Conservation (phyloP, 2,329 filamentous ascomycete species). For the Calonectria montana region DNA sequence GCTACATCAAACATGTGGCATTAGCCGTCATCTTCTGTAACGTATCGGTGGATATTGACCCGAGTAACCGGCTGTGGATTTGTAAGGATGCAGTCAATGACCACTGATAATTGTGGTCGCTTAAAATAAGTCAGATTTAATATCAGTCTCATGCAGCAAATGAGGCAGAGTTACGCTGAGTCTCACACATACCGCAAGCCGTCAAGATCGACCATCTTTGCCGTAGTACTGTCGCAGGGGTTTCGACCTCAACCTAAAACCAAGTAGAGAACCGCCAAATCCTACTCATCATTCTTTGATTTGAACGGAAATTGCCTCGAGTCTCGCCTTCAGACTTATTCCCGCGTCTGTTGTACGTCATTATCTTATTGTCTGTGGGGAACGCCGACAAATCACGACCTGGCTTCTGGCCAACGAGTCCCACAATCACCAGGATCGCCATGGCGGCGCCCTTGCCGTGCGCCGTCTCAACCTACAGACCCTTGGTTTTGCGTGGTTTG, state of each 20-base stretch:
- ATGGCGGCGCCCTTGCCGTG: not conserved
- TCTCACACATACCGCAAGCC: not conserved
- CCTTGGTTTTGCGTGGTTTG: not conserved
- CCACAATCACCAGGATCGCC: conserved; percentile 2
- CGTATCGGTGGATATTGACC: not conserved
- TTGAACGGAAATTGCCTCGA: not conserved
- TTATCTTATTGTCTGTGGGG: conserved; percentile 7
- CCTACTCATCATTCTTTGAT: not conserved
- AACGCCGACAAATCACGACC: not conserved
- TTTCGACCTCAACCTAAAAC: not conserved
- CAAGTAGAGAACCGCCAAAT: not conserved
- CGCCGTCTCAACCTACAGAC: not conserved
- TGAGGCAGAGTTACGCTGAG: not conserved
- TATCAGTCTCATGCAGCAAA: not conserved
- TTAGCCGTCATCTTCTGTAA: not conserved
- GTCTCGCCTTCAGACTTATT: not conserved
- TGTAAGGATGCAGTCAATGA: not conserved
- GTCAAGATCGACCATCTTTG: not conserved
- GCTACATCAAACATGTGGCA: not conserved
- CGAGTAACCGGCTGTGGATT: not conserved
- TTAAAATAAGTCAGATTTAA: not conserved
- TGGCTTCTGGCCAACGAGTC: not conserved
- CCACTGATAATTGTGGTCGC: not conserved
- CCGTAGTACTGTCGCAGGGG: not conserved
- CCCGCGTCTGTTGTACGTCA: not conserved